Evolutionary conservation across 2,329 filamentous ascomycete genomes (phyloP), one percentile per base, ranked within the genome.

Genomic region (Diaporthe velutina): DNA sequence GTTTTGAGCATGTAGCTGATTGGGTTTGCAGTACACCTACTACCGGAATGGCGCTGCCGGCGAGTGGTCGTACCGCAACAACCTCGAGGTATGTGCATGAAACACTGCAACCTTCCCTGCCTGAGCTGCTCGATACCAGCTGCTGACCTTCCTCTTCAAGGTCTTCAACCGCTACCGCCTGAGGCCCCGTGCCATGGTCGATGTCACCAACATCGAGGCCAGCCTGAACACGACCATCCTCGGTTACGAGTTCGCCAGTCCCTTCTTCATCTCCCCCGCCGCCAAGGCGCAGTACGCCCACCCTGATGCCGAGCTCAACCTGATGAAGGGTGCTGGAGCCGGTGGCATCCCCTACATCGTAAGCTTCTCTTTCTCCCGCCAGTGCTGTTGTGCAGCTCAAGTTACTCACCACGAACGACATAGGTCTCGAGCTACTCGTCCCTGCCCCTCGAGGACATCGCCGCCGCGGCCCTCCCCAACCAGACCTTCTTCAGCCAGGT

Each of bases 11-110:
- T 54, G 48, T 52, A 10, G 48, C 64, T 68, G 48, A 68, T 40
- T 68, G 64, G 33, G n/a, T 54, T 40, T 40, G 48, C 64, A 68
- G 64, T 90, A 88, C 81, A 88, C 88, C n/a, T 90, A 89, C 81
- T 90, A 90, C 81, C 86, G 88, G 74, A 89, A 88, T 77, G 88
- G 88, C 28, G 88, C 88, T 5, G 88, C 84, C 4, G 89, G 88
- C 75, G 89, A 90, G 81, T 90, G 86, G 85, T 86, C 85, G 1
- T 90, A 90, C 81, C 84, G 88, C 66, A 89, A 90, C 80, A 90
- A 90, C 81, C 83, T 90, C 8, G 89, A 91, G 80, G 64, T 68
- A 54, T 22, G 64, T 40, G 30, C 64, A 40, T 13, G 48, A 54
- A 68, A 54, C 48, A 40, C 33, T 40, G n/a, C 30, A 38, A 13